Percentiles rank a stretch among this genome's conserved stretches.
Conservation (phyloP, 2,329 filamentous ascomycete genomes). For the Pestalotiopsis sp. region DNA sequence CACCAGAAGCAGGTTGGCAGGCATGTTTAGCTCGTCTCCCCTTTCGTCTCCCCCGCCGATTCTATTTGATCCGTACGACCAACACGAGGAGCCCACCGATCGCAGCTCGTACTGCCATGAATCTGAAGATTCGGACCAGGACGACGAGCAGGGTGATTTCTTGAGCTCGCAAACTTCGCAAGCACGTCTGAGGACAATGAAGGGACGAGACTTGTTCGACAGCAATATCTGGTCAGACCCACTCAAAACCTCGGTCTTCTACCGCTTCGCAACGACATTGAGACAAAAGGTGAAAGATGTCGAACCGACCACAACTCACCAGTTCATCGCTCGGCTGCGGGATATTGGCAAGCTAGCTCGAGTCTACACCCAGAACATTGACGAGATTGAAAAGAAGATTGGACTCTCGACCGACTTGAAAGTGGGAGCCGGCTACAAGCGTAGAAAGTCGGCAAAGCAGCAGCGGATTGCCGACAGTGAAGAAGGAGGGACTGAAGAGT, state of each 20-base stretch:
- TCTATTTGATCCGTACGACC: conserved; percentile 54
- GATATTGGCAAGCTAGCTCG: conserved; percentile 70
- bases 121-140: conserved; percentile 43
- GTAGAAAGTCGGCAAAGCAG: conserved; percentile 45
- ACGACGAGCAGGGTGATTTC: conserved; percentile 45
- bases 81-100: conserved; percentile 35
- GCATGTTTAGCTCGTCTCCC: conserved; percentile 51
- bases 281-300: conserved; percentile 67
- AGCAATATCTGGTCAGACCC: conserved; percentile 71
- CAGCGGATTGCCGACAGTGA: conserved; percentile 25
- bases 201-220: conserved; percentile 74
- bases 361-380: conserved; percentile 78
- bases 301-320: conserved; percentile 66
- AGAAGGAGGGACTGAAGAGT: conserved; percentile 32
- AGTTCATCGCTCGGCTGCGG: conserved; percentile 68
- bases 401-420: conserved; percentile 66
- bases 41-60: conserved; percentile 59
- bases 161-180: conserved; percentile 42
- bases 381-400: conserved; percentile 72
- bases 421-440: conserved; percentile 63
- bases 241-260: conserved; percentile 70
- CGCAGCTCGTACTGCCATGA: conserved; percentile 40
- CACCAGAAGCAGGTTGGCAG: conserved; percentile 21
- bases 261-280: conserved; percentile 71
- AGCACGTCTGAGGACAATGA: conserved; percentile 60